phyloP scores from a whole-genome alignment of 1,284 basidiomycete species.

The Caloboletus inedulis region DNA sequence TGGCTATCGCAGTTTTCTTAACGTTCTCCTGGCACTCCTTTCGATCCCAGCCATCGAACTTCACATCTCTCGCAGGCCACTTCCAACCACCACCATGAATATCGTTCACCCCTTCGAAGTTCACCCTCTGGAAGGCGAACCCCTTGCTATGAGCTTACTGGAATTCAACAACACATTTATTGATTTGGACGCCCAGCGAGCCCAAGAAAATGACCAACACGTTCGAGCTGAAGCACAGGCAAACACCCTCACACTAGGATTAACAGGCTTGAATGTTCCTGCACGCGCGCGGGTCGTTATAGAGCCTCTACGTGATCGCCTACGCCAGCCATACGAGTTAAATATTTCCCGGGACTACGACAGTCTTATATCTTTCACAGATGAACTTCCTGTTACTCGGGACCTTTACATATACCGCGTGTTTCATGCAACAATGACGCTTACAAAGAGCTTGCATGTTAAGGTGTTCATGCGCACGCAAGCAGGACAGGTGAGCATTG shows the following conservation, averaged over 20 bases:
- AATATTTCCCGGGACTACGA: conserved; percentile 7
- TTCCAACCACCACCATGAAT: too few relatives aligned
- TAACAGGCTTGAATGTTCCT: neutral
- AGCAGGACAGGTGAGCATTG: neutral
- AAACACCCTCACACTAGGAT: neutral
- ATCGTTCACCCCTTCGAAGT: neutral
- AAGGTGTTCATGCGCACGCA: conserved; percentile 3
- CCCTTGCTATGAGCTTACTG: neutral
- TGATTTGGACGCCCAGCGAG: neutral
- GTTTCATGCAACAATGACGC: conserved; percentile 1
- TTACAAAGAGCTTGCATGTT: conserved; percentile 4
- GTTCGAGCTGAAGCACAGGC: neutral
- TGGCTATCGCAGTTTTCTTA: too few relatives aligned
- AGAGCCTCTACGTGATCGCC: neutral
- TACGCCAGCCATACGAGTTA: neutral
- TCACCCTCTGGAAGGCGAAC: neutral
- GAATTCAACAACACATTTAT: conserved; percentile 2
- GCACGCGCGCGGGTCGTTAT: neutral
- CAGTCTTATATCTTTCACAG: conserved; percentile 8
- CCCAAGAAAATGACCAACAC: too few relatives aligned
- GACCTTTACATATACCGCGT: conserved; percentile 3
- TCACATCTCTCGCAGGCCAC: too few relatives aligned
- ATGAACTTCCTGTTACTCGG: neutral
- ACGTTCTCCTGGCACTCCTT: too few relatives aligned
- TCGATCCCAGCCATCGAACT: too few relatives aligned